phyloP scores from a whole-genome alignment of 148 eudicot species.

The Euryodendron excelsum region DNA sequence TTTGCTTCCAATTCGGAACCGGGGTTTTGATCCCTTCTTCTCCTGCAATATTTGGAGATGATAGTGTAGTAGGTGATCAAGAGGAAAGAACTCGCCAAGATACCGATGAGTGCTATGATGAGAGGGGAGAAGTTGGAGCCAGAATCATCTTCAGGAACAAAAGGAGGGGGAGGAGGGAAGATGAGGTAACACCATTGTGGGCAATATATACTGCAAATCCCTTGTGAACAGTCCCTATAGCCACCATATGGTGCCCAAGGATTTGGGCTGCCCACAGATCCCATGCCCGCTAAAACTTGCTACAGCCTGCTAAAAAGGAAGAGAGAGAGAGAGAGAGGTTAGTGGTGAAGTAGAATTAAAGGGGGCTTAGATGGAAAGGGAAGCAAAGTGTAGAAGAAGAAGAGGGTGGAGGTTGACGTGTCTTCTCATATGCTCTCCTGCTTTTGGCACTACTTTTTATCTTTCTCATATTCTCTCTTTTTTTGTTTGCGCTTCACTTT shows the following conservation, averaged over 20 bases:
- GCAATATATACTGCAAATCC: constrained; percentile 48
- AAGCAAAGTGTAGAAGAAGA: constrained; percentile 10
- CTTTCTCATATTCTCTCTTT: background rate
- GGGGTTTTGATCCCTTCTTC: constrained; percentile 7
- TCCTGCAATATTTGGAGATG: constrained; percentile 49
- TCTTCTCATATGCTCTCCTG: constrained; percentile 7
- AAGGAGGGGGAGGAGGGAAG: constrained; percentile 48
- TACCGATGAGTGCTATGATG: constrained; percentile 61
- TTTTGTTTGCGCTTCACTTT: background rate
- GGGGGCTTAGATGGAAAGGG: constrained; percentile 20
- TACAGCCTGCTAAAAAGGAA: background rate
- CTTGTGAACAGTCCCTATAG: constrained; percentile 43
- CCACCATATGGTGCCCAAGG: constrained; percentile 39
- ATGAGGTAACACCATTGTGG: constrained; percentile 55
- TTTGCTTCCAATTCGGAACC: background rate
- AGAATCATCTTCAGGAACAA: constrained; percentile 22
- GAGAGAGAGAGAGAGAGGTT: background rate
- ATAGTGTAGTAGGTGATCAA: constrained; percentile 69
- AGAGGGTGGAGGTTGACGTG: constrained; percentile 16
- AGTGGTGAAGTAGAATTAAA: constrained; percentile 2
- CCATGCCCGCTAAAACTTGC: constrained; percentile 21
- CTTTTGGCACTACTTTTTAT: background rate
- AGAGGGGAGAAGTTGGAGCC: constrained; percentile 59
- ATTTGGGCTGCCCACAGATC: constrained; percentile 29
- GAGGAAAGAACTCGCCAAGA: constrained; percentile 63